Base-by-base conservation (phyloP, 371 early-diverging fungal genomes). In the Mortierella polycephala region DNA sequence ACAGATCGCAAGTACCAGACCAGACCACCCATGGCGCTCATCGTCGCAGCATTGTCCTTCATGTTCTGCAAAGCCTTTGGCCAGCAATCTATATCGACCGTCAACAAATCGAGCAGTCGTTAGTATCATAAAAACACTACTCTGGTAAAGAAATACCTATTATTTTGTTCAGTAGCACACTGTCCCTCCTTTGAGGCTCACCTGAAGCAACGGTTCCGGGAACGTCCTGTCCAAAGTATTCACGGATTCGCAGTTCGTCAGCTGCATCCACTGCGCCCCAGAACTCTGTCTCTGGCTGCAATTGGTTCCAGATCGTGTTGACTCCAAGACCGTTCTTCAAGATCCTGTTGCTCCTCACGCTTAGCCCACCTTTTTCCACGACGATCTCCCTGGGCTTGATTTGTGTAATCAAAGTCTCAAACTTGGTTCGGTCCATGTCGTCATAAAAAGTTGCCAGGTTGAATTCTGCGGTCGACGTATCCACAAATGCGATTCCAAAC, bases 381-480 rank as follows among this genome's bases (percentile, higher is more conserved):
- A 99, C 89, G 12, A 98, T 81, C 80, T 99, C 98, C 21, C 87
- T 85, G 10, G 98, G 98, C 68, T 92, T 92, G 44, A 96, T 82
- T 82, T 99, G 99, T 70, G 94, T 87, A 18, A 99, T 85, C 55
- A 99, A 75, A 0, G 98, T 99, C 76, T 96, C 97, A 40, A 99
- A 88, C 45, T 87, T 87, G 16, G 96, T 95, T 13, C 96, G 87
- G 65, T 95, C 90, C 21, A 85, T 76, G 74, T 97, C 98, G 75
- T 99, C 99, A 42, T 90, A 84, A 62, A 97, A 93, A 5, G 86
- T 83, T 58, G 90, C 88, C 42, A 97, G 58, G 56, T 90, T 90
- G 81, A 99, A 96, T 74, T 95, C 93, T 11, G 96, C 96, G 0
- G 97, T 96, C 0, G 98, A 85, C 0, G 99, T 96, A 80, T 99